These are phyloP conservation scores for Wickerhamiella hasegawae DNA, from an alignment of 805 yeast genomes.

Conservation along the genomic window DNA sequence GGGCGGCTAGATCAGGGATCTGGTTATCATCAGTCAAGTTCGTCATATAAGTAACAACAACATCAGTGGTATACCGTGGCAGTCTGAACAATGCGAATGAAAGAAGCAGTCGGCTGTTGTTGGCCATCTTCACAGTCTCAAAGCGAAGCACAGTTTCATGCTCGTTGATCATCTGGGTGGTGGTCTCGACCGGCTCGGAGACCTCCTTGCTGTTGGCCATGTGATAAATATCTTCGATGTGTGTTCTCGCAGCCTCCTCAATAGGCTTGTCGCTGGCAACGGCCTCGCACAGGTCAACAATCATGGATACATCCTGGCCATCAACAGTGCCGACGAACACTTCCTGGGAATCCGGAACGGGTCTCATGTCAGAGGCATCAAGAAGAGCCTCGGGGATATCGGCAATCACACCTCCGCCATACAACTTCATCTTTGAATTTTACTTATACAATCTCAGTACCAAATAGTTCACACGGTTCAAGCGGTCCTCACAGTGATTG, in stretches of 20 bases:
- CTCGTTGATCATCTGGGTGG: conserved; percentile 5
- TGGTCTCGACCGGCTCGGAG: conserved; percentile 4
- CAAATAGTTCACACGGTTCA: no score
- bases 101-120: conserved; percentile 4
- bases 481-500: no score
- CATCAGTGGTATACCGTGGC: conserved; percentile 12
- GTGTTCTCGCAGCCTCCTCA: conserved; percentile 11
- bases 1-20: conserved; percentile 1
- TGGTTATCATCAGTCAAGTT: conserved; percentile 1
- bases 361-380: conserved; percentile 68
- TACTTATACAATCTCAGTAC: no score
- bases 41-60: conserved; percentile 10
- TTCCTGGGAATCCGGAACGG: conserved; percentile 89
- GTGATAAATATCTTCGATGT: conserved; percentile 14
- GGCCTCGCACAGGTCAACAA: conserved; percentile 28
- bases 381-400: conserved; percentile 41
- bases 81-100: conserved; percentile 13
- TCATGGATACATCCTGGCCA: conserved; percentile 20
- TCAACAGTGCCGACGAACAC: conserved; percentile 44
- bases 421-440: no score
- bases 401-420: conserved; percentile 69
- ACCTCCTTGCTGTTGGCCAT: conserved; percentile 5
- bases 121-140: conserved; percentile 7
- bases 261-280: conserved; percentile 12
- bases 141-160: conserved; percentile 9